Evolutionary conservation across 805 yeast genomes (phyloP).

Genomic region (Clavispora carvajalis): DNA sequence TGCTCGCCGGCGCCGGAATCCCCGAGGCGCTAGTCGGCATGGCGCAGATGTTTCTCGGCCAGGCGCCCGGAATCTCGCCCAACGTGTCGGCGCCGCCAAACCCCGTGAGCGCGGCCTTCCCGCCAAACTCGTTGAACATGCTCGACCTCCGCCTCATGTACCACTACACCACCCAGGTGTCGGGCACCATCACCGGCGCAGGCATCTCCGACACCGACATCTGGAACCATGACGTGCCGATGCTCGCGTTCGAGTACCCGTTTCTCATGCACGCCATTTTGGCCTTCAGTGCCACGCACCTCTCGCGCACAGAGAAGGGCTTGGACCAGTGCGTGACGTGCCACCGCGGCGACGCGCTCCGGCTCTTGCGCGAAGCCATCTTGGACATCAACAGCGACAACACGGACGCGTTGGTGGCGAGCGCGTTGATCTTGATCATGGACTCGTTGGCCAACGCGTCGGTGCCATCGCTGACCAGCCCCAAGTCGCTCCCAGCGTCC

Average conservation of each 20-base stretch:
- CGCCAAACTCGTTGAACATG: constrained; percentile 43
- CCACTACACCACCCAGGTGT: constrained; percentile 80
- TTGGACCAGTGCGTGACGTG: constrained; percentile 76
- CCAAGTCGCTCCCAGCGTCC: constrained; percentile 73
- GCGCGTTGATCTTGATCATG: constrained; percentile 83
- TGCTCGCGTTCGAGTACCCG: constrained; percentile 81
- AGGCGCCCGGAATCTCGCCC: constrained; percentile 1
- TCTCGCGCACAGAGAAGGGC: constrained; percentile 70
- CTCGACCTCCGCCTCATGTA: constrained; percentile 78
- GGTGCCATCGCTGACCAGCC: constrained; percentile 43
- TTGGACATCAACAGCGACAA: constrained; percentile 76
- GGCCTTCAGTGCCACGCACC: constrained; percentile 89
- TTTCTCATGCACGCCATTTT: constrained; percentile 88
- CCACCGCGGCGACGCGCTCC: constrained; percentile 83
- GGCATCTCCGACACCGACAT: constrained; percentile 82
- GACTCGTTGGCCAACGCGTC: constrained; percentile 92
- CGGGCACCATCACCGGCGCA: constrained; percentile 83
- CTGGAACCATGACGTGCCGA: constrained; percentile 86
- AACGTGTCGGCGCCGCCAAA: constrained; percentile 2
- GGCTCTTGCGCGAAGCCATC: constrained; percentile 79
- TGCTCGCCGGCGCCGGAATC: background rate
- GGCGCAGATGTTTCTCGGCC: constrained; percentile 1
- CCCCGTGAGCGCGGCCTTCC: background rate
- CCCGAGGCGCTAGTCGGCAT: constrained; percentile 1
- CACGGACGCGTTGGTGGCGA: constrained; percentile 89